phyloP scores from a whole-genome alignment of 1,139 yeast species.

The Scheffersomyces segobiensis region DNA sequence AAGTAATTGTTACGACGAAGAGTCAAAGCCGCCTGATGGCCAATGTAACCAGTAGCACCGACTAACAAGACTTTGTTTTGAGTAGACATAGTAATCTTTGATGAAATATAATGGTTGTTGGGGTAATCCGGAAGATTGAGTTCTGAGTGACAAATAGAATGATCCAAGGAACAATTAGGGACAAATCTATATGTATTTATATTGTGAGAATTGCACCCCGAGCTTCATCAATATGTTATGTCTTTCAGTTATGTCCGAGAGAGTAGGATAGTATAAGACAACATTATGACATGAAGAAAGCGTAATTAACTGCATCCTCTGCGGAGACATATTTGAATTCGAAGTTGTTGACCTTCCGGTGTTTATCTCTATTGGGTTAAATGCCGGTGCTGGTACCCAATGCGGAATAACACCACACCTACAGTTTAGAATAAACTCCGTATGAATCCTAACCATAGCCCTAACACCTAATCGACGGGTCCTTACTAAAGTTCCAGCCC shows the following conservation, averaged over 20 bases:
- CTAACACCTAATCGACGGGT: background rate
- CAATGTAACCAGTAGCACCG: background rate
- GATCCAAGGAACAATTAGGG: background rate
- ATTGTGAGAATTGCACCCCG: background rate
- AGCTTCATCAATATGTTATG: background rate
- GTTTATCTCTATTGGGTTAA: background rate
- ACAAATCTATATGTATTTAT: background rate
- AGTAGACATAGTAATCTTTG: background rate
- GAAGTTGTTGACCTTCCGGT: background rate
- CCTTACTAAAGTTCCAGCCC: background rate
- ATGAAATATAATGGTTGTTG: background rate
- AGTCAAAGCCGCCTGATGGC: background rate
- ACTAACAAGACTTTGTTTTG: background rate
- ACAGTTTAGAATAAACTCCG: background rate
- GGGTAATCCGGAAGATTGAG: background rate
- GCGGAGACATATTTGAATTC: background rate
- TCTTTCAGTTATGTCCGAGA: background rate
- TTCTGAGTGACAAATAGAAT: background rate
- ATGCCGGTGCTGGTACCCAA: background rate
- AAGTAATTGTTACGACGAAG: background rate
- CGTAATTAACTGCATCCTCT: background rate
- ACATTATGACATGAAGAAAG: background rate
- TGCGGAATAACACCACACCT: background rate
- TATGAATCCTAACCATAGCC: too few species aligned
- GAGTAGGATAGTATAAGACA: too few species aligned